Evolutionary conservation across 108 stramenopile genomes (phyloP).

Genomic region (Ochromonas danica): DNA sequence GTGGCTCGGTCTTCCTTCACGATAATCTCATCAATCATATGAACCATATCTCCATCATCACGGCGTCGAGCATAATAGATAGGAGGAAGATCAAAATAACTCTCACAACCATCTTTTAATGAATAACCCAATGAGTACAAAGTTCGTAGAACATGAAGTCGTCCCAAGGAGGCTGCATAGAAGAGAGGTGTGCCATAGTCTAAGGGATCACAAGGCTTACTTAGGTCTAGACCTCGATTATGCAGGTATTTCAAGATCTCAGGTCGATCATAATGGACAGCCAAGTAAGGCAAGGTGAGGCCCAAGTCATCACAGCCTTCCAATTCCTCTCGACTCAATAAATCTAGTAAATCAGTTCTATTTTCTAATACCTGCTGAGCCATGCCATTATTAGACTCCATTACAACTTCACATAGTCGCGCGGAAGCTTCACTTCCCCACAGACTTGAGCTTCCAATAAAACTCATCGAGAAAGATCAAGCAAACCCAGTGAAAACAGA

Average conservation of each 20-base stretch:
- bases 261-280: conserved; percentile 26
- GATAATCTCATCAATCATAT: not conserved
- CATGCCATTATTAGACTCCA: conserved; percentile 7
- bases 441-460: not conserved
- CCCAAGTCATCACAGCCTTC: not conserved
- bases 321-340: not conserved
- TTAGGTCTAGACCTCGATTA: conserved; percentile 1
- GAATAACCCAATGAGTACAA: not conserved
- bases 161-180: not conserved
- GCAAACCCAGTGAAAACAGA: too few relatives aligned
- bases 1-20: not conserved
- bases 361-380: not conserved
- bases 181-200: not conserved
- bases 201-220: conserved; percentile 5
- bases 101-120: not conserved
- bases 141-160: not conserved
- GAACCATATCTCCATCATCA: not conserved
- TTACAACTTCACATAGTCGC: not conserved
- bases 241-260: conserved; percentile 6
- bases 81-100: not conserved
- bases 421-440: conserved; percentile 4
- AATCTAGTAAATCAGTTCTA: not conserved
- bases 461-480: too few relatives aligned
- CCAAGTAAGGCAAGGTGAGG: not conserved
- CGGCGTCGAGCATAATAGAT: not conserved